Evolutionary conservation across 2,329 filamentous ascomycete genomes (phyloP), one percentile per base, ranked within the genome.

Genomic region (Aureobasidium sp.): DNA sequence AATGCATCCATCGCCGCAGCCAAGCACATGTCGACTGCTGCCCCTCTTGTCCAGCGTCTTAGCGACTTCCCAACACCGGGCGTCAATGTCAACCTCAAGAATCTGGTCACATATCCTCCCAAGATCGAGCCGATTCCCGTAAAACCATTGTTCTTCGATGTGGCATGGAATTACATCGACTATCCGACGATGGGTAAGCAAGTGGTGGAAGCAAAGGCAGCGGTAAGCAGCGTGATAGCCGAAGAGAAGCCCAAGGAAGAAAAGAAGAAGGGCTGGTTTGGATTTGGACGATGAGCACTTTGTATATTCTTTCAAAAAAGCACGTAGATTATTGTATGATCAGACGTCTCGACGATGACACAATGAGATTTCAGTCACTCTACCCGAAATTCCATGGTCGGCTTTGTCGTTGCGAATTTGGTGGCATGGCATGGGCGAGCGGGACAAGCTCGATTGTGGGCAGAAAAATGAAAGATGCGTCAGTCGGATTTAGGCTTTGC

Each of bases 111-210:
- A 5, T 97, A 92, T 74, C 94, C 94, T 13, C 92, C 93, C 1
- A 89, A 86, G 71, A 78, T 97, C 67, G 85, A 90, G 65, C 82
- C 88, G 1, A 85, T 97, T 42, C 91, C 94, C 0, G 88, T 96
- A 58, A 99, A 99, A 79, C 94, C 94, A 32, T 81, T 97, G 37
- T 97, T 97, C 80, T 84, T 97, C 63, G 94, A 99, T 71, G 88
- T 96, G 8, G 94, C 94, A 10, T 99, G 91, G 89, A 97, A 97
- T 73, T 97, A 97, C 73, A 92, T 99, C 65, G 86, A 91, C 53
- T 99, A 99, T 71, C 91, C 92, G 0, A 86, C 86, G 37, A 85
- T 85, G 68, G 67, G 74, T 68, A 74, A 63, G 63, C 69, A 67
- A 61, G 67, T 64, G 6, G 66, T 64, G 27, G 67, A 69, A 64